Evolutionary conservation across 169 alveolate genomes (phyloP).

Genomic region (Cryptosporidium andersoni): DNA sequence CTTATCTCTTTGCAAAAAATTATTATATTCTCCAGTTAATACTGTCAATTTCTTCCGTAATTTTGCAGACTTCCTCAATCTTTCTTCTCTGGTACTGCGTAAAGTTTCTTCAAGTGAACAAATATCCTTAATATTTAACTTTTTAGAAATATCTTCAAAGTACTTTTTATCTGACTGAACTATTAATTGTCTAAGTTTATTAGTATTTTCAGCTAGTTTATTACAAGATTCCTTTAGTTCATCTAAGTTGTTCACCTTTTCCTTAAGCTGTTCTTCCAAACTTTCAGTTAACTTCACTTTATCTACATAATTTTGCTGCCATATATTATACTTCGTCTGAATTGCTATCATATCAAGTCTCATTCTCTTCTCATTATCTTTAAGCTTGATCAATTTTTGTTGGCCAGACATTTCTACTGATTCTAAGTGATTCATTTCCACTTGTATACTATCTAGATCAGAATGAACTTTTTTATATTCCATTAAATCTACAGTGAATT

Average conservation of each 20-base stretch:
- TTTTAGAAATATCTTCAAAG: constrained; percentile 39
- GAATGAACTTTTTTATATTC: constrained; percentile 16
- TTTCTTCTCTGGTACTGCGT: constrained; percentile 42
- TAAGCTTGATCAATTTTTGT: constrained; percentile 26
- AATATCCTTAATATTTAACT: constrained; percentile 47
- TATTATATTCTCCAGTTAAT: constrained; percentile 27
- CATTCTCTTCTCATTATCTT: constrained; percentile 43
- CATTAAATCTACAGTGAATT: constrained; percentile 3
- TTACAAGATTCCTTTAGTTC: neutral
- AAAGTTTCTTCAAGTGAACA: constrained; percentile 32
- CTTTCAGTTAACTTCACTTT: neutral
- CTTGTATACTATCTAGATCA: constrained; percentile 11
- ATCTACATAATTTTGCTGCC: constrained; percentile 12
- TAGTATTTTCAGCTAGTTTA: neutral
- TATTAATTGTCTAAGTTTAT: constrained; percentile 9
- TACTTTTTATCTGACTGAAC: constrained; percentile 27
- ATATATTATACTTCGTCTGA: constrained; percentile 18
- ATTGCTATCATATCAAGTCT: constrained; percentile 26
- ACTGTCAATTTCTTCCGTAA: constrained; percentile 24
- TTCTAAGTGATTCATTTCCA: constrained; percentile 21
- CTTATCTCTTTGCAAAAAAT: constrained; percentile 7
- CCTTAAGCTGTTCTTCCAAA: constrained; percentile 21
- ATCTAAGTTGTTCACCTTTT: constrained; percentile 5
- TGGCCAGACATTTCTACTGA: constrained; percentile 36
- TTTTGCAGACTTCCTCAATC: constrained; percentile 42